Conservation (phyloP, 371 early-diverging fungal species). For the Haplosporangium sp. region DNA sequence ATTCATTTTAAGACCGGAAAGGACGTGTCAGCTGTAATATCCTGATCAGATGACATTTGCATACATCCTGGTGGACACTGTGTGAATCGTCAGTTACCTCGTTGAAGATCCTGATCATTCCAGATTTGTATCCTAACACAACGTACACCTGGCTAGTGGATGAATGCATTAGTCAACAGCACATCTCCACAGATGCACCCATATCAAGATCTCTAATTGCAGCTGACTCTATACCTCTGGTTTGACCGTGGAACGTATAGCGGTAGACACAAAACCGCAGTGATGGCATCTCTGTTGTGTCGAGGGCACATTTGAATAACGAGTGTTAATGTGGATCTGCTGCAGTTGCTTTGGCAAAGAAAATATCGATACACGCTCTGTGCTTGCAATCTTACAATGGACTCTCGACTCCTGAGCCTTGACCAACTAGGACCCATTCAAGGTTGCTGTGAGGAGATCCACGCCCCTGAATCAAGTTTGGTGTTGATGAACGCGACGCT, state of each 20-base stretch:
- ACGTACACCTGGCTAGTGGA: constrained; percentile 63
- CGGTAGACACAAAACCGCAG: constrained; percentile 65
- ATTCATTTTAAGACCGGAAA: not conserved
- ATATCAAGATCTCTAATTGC: not conserved
- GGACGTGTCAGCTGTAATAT: too few relatives aligned
- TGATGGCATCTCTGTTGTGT: constrained; percentile 62
- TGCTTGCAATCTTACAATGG: constrained; percentile 35
- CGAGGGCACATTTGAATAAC: not conserved
- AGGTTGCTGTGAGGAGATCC: constrained; percentile 1
- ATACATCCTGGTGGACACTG: not conserved
- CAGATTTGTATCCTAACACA: constrained; percentile 70
- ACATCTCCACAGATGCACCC: not conserved
- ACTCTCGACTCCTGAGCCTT: constrained; percentile 64
- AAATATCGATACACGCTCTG: too few relatives aligned
- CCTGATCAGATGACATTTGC: not conserved
- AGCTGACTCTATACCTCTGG: constrained; percentile 55
- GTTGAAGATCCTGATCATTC: constrained; percentile 72
- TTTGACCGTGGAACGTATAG: constrained; percentile 67
- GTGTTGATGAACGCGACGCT: not conserved
- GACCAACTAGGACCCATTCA: constrained; percentile 59
- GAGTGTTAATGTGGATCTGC: not conserved
- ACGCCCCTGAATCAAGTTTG: not conserved
- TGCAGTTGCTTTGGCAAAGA: too few relatives aligned
- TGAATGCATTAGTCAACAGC: too few relatives aligned
- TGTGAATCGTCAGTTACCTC: constrained; percentile 51